These are phyloP conservation scores for Sicyos baderoa DNA, from an alignment of 306 rosid species.

Conservation along the genomic window DNA sequence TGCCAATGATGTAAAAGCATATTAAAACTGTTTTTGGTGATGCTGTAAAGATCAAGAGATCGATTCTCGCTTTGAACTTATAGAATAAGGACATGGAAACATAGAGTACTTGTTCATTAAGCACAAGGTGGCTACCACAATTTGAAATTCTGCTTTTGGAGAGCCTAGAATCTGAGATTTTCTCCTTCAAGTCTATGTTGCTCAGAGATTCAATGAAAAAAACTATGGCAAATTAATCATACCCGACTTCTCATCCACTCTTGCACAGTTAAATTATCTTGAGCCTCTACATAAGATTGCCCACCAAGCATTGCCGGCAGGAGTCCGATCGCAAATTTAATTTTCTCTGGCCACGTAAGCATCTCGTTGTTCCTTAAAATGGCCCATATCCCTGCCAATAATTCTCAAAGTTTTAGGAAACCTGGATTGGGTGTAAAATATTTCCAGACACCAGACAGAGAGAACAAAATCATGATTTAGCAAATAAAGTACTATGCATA, in stretches of 20 bases:
- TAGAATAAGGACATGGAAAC: conserved; percentile 4
- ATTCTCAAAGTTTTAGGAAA: conserved; percentile 22
- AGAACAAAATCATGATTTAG: neutral
- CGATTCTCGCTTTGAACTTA: neutral
- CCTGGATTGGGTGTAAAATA: neutral
- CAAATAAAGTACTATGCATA: neutral
- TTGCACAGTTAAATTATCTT: conserved; percentile 70
- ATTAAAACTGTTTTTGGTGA: too few relatives aligned
- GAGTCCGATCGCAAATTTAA: conserved; percentile 91
- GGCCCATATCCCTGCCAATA: conserved; percentile 79
- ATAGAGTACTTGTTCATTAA: neutral
- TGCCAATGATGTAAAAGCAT: too few relatives aligned
- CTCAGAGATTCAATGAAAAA: neutral
- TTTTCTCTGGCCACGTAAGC: conserved; percentile 96
- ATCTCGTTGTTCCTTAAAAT: conserved; percentile 90
- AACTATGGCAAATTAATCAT: neutral
- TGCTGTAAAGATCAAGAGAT: neutral
- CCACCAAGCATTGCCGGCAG: conserved; percentile 97
- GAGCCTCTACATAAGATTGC: conserved; percentile 89
- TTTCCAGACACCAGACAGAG: neutral
- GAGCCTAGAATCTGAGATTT: neutral
- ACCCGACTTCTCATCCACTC: conserved; percentile 98
- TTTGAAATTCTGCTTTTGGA: neutral
- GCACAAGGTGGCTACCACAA: neutral
- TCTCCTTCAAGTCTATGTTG: neutral